Percentiles rank a stretch among this genome's conserved stretches.
phyloP scores from a whole-genome alignment of 2,329 filamentous ascomycete species.

The Fusarium agapanthi region DNA sequence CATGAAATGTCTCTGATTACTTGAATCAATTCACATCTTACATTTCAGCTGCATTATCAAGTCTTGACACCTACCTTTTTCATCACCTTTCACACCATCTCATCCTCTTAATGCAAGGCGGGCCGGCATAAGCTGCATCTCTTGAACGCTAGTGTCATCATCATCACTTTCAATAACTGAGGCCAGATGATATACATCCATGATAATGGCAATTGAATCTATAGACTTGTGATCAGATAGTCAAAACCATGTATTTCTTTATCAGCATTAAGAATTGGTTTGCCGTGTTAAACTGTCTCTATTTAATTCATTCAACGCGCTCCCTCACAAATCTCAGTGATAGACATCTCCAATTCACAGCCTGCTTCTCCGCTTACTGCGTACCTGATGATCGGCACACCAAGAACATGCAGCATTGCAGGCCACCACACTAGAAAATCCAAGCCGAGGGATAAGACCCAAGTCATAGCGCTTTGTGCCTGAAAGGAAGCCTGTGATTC shows the following conservation, averaged over 20 bases:
- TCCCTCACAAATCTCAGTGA: not conserved
- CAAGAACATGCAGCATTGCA: constrained; percentile 33
- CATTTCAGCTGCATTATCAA: constrained; percentile 10
- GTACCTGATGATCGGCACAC: constrained; percentile 35
- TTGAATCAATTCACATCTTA: not conserved
- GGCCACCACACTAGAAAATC: constrained; percentile 15
- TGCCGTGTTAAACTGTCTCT: not conserved
- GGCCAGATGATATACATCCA: not conserved
- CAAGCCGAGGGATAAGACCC: constrained; percentile 34
- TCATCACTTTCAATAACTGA: not conserved
- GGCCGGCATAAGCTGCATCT: constrained; percentile 22
- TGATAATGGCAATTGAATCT: not conserved
- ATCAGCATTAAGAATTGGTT: not conserved
- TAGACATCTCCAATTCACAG: not conserved
- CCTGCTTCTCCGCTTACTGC: not conserved
- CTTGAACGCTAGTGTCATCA: not conserved
- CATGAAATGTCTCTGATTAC: not conserved
- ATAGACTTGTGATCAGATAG: not conserved
- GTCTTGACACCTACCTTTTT: constrained; percentile 26
- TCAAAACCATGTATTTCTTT: not conserved
- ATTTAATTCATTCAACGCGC: not conserved
- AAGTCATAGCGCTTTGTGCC: not conserved
- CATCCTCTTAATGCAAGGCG: constrained; percentile 23
- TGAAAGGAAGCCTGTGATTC: constrained; percentile 34
- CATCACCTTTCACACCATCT: constrained; percentile 21